phyloP scores from a whole-genome alignment of 495 filamentous ascomycete species.

The Hyaloscypha variabilis region DNA sequence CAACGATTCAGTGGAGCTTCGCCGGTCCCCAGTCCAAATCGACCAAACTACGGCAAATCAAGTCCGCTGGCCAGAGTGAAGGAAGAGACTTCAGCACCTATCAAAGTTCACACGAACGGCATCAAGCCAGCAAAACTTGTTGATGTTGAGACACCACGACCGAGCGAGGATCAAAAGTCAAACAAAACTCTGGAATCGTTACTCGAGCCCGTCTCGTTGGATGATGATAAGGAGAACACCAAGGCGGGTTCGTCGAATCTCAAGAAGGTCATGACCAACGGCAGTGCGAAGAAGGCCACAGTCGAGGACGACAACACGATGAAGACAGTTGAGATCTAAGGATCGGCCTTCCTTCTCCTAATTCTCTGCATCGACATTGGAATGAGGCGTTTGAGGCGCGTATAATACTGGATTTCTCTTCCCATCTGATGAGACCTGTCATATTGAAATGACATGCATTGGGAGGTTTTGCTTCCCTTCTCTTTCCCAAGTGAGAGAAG shows the following conservation, averaged over 20 bases:
- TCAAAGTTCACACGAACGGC: slow-evolving; percentile 30
- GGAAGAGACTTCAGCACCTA: slow-evolving; percentile 44
- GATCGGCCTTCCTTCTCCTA: slow-evolving; percentile 14
- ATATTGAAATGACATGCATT: slow-evolving; percentile 30
- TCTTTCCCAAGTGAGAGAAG: slow-evolving; percentile 1
- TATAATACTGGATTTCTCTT: slow-evolving; percentile 13
- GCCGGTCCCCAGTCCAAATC: slow-evolving; percentile 54
- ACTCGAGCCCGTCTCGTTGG: slow-evolving; percentile 29
- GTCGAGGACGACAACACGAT: slow-evolving; percentile 48
- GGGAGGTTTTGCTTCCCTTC: slow-evolving; percentile 23
- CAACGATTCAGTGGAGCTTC: slow-evolving; percentile 55
- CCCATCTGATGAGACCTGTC: slow-evolving; percentile 18
- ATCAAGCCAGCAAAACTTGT: slow-evolving; percentile 39
- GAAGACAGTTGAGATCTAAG: slow-evolving; percentile 62
- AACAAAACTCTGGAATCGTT: slow-evolving; percentile 28
- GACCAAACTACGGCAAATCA: slow-evolving; percentile 51
- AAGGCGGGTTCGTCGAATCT: slow-evolving; percentile 29
- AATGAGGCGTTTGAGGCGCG: slow-evolving; percentile 28
- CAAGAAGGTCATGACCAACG: slow-evolving; percentile 31
- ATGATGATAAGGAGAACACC: slow-evolving; percentile 35
- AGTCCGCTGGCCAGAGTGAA: slow-evolving; percentile 55
- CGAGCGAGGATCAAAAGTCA: slow-evolving; percentile 45
- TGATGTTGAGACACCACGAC: slow-evolving; percentile 54
- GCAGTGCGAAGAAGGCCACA: slow-evolving; percentile 37
- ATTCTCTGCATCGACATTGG: slow-evolving; percentile 23